phyloP scores from a whole-genome alignment of 768 basidiomycete species.

The Leccinum aurantiacum region DNA sequence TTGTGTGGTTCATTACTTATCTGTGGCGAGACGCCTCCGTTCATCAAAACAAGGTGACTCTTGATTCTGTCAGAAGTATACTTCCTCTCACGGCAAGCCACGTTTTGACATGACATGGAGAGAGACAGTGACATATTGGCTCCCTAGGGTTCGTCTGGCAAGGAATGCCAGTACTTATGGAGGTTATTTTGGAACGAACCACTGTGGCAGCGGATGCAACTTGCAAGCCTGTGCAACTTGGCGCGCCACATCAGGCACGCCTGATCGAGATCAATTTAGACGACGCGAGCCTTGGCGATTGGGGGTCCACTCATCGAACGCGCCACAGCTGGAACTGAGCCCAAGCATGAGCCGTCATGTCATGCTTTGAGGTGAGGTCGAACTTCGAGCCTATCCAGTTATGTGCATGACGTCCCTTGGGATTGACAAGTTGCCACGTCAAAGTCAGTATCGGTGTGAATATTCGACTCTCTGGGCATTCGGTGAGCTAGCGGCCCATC shows the following conservation, averaged over 20 bases:
- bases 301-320: too few relatives aligned
- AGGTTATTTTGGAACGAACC: constrained; percentile 19
- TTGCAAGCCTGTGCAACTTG: neutral
- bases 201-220: neutral
- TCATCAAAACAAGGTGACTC: constrained; percentile 11
- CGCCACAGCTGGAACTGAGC: neutral
- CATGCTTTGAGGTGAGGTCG: neutral
- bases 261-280: constrained; percentile 5
- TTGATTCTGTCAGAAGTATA: constrained; percentile 7
- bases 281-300: constrained; percentile 7
- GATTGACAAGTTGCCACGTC: constrained; percentile 6
- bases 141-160: neutral
- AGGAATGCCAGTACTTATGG: neutral
- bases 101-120: neutral
- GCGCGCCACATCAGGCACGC: constrained; percentile 17
- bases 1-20: constrained; percentile 5
- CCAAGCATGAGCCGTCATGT: neutral
- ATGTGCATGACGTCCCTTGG: neutral
- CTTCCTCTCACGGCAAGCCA: neutral
- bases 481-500: neutral
- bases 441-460: neutral
- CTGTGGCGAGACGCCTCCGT: constrained; percentile 15
- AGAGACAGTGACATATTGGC: neutral
- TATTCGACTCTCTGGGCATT: neutral
- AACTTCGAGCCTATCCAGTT: neutral